Percentiles rank a stretch among this genome's conserved stretches.
phyloP scores from a whole-genome alignment of 768 basidiomycete species.

The Lentinula sp. region DNA sequence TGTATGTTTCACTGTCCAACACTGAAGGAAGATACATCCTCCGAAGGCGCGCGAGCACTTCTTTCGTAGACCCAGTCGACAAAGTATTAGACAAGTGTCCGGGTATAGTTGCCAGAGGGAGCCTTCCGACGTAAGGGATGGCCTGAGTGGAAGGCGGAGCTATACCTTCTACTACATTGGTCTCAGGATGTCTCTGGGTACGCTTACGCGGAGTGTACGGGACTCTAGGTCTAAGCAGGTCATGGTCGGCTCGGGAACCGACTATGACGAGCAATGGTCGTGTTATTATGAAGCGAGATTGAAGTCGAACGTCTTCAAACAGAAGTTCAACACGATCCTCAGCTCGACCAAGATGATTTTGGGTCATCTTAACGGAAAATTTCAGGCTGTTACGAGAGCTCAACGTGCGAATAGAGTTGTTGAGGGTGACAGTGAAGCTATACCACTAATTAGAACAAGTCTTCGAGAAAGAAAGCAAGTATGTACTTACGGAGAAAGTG shows the following conservation, averaged over 20 bases:
- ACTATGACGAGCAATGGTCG: slow-evolving; percentile 38
- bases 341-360: slow-evolving; percentile 31
- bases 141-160: slow-evolving; percentile 33
- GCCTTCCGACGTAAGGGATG: slow-evolving; percentile 32
- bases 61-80: slow-evolving; percentile 19
- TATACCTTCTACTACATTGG: slow-evolving; percentile 33
- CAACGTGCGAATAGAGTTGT: background rate
- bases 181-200: slow-evolving; percentile 24
- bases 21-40: slow-evolving; percentile 30
- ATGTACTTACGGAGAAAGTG: slow-evolving; percentile 2
- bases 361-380: slow-evolving; percentile 13
- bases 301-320: slow-evolving; percentile 39
- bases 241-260: slow-evolving; percentile 39
- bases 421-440: slow-evolving; percentile 2
- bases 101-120: slow-evolving; percentile 38
- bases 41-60: slow-evolving; percentile 24
- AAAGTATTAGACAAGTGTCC: slow-evolving; percentile 22
- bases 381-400: background rate
- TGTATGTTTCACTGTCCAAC: slow-evolving; percentile 34
- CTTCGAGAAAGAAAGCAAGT: background rate
- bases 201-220: slow-evolving; percentile 41
- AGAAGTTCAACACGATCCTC: slow-evolving; percentile 49
- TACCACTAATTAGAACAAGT: background rate
- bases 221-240: slow-evolving; percentile 33
- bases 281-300: slow-evolving; percentile 42